Evolutionary conservation across 1,139 yeast species (phyloP), one percentile per base, ranked within the genome.

Genomic region (Candida gigantensis): DNA sequence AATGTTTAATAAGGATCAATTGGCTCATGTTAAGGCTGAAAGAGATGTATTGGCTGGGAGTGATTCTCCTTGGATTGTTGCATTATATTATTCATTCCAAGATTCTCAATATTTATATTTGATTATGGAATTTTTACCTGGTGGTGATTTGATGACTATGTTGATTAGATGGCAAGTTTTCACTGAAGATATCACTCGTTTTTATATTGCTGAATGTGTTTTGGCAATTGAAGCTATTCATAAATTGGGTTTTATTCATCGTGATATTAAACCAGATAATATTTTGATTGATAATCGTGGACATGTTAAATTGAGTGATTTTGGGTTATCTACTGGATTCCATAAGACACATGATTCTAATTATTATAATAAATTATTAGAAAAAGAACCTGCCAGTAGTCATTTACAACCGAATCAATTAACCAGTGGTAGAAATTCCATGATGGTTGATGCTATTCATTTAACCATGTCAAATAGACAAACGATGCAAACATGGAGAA

Each of bases 401-500:
- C 57, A 53, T 49, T 44, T 62, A 54, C 57, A 57, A 48, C 48
- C 55, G 21, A 51, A 45, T 40, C 59, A 40, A 34, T 44, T 40
- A 20, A 43, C 45, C 37, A 30, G 34, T 6, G 53, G 45, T 17
- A 72, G 96, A 45, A 89, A 88, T 57, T 82, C 95, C 5, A 83
- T 87, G 79, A 79, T 84, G 81, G 96, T 89, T 32, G 98, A 94
- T 60, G 92, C 97, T 1, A 92, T 92, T 54, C 95, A 88, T 58
- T 71, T 92, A 62, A 92, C 98, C 4, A 88, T 94, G 83, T 84
- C 96, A 11, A 90, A 90, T 57, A 77, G 97, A 50, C 97, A 92
- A 59, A 97, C 92, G 60, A 89, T 94, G 74, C 96, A 94, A 61
- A 92, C 99, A 0, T 92, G 98, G 99, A 79, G 98, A 57, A 89